Percentiles rank a stretch among this genome's conserved stretches.
These are phyloP conservation scores for Xylaria longipes DNA, from an alignment of 495 filamentous ascomycete species.

Conservation along the genomic window DNA sequence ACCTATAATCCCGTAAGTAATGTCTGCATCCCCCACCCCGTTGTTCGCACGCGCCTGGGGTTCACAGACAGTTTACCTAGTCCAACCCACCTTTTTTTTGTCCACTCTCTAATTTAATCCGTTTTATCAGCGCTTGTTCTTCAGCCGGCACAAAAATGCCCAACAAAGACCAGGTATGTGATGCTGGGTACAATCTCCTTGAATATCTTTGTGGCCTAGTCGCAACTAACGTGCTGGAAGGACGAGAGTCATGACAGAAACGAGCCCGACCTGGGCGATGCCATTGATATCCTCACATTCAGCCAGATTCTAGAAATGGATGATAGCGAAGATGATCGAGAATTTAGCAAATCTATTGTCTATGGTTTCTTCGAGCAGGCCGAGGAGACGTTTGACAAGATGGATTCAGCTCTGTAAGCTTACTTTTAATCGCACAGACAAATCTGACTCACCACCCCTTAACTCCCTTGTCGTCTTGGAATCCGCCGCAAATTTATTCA, in stretches of 20 bases:
- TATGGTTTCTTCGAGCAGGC: slow-evolving; percentile 94
- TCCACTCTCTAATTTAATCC: slow-evolving; percentile 2
- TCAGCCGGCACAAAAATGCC: slow-evolving; percentile 29
- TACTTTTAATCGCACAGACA: slow-evolving; percentile 21
- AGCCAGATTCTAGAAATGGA: slow-evolving; percentile 98
- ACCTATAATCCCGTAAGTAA: background rate
- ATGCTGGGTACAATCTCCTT: background rate
- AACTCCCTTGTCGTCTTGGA: slow-evolving; percentile 3
- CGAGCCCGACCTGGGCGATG: slow-evolving; percentile 62
- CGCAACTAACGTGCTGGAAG: slow-evolving; percentile 27
- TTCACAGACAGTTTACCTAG: slow-evolving; percentile 6
- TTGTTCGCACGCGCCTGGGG: slow-evolving; percentile 1
- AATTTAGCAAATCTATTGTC: slow-evolving; percentile 84
- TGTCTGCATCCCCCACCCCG: background rate
- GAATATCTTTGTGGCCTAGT: background rate
- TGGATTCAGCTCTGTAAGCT: slow-evolving; percentile 82
- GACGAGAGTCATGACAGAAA: slow-evolving; percentile 36
- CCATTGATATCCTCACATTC: slow-evolving; percentile 81
- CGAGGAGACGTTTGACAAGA: slow-evolving; percentile 80
- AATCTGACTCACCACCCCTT: slow-evolving; percentile 6
- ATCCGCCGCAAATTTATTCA: slow-evolving; percentile 10
- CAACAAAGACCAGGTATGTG: slow-evolving; percentile 41
- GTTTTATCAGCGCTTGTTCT: slow-evolving; percentile 13
- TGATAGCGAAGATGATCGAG: slow-evolving; percentile 78
- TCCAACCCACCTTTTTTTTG: background rate